Conservation (phyloP, 495 filamentous ascomycete genomes). For the Usnea hakonensis region DNA sequence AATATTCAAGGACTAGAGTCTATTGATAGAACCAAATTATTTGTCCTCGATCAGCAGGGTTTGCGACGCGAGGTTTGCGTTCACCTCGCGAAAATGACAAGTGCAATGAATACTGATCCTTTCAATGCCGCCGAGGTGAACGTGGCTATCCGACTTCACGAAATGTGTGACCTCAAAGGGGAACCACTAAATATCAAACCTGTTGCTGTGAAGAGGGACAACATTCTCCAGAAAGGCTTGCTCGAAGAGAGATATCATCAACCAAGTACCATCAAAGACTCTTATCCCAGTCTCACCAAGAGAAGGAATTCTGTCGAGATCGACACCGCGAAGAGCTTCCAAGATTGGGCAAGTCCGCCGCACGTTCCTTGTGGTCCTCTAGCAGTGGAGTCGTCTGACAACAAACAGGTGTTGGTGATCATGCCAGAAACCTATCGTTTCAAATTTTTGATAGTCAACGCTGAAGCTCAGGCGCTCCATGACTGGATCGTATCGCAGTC, state of each 20-base stretch:
- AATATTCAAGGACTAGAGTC: not conserved
- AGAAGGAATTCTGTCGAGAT: too few relatives aligned
- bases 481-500: not conserved
- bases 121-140: not conserved
- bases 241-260: not conserved
- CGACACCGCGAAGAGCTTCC: not conserved
- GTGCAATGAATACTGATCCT: not conserved
- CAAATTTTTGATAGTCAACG: not conserved
- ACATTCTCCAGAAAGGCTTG: not conserved
- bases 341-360: not conserved
- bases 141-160: not conserved
- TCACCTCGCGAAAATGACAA: not conserved
- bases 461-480: not conserved
- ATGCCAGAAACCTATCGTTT: not conserved
- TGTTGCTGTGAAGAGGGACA: not conserved
- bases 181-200: not conserved
- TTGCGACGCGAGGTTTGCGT: not conserved
- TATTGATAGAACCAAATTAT: not conserved
- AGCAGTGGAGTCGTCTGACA: not conserved
- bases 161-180: not conserved
- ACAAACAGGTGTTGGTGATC: not conserved
- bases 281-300: not conserved
- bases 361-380: not conserved
- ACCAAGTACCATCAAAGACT: not conserved
- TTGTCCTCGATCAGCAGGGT: not conserved